Evolutionary conservation across 352 stramenopile genomes (phyloP), one percentile per base, ranked within the genome.

Genomic region (Phytophthora lateralis): DNA sequence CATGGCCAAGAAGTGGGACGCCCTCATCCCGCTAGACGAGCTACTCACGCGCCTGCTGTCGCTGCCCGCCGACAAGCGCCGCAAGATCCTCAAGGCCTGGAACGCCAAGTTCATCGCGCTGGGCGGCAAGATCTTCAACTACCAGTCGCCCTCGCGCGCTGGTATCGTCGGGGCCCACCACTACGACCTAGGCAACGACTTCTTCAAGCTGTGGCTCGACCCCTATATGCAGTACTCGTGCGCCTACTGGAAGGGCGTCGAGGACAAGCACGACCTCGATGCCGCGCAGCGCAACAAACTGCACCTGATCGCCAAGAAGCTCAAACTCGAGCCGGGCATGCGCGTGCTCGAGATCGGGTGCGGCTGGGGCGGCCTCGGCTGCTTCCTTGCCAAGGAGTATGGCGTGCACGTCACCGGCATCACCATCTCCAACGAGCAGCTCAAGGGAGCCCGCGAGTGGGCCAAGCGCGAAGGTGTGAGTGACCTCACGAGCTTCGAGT

Each of bases 371-470:
- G 87, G 85, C 24, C 83, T 97, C 38, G 88, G 66, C 66, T 95
- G 88, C 72, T 95, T 94, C 70, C 71, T 95, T 4, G 89, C 89
- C 65, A 93, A 93, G 71, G 74, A 93, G 58, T 93, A 95, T 62
- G 81, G 82, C 45, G 85, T 93, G 47, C 85, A 91, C 66, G 88
- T 96, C 24, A 94, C 84, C 24, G 89, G 89, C 38, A 97, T 97
- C 69, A 96, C 89, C 43, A 95, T 97, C 63, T 95, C 85, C 34
- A 93, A 91, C 64, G 89, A 97, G 71, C 89, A 97, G 68, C 81
- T 95, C 50, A 94, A 92, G 80, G 87, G 88, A 4, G 89, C 88
- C 0, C 83, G 82, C 38, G 76, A 91, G 56, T 91, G 86, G 77
- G 86, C 90, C 18, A 64, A 75, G 43, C 77, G 75, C n/a, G 78